Conservation (phyloP, 78 protist species). For the Guillardia theta region DNA sequence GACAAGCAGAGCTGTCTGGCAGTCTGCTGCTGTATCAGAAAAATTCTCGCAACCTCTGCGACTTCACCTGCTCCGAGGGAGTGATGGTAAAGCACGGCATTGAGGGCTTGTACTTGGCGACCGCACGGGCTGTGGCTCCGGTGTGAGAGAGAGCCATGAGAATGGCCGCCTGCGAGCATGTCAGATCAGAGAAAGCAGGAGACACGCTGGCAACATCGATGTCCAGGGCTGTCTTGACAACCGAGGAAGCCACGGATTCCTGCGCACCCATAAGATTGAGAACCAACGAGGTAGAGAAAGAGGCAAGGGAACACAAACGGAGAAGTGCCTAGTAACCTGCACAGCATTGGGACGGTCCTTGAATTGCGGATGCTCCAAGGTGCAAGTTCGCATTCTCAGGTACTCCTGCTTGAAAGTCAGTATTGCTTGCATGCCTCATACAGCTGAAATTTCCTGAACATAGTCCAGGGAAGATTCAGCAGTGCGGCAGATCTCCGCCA, state of each 20-base stretch:
- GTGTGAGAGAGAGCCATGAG: conserved; percentile 51
- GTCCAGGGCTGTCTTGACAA: conserved; percentile 34
- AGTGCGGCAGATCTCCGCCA: conserved; percentile 44
- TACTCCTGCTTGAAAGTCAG: conserved; percentile 42
- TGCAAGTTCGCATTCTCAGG: neutral
- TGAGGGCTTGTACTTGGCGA: conserved; percentile 50
- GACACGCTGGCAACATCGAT: too few relatives aligned
- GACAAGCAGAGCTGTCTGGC: conserved; percentile 32
- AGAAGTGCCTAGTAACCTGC: neutral
- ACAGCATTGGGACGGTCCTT: neutral
- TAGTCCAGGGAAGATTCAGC: conserved; percentile 48
- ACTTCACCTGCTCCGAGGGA: neutral
- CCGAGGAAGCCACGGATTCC: conserved; percentile 23
- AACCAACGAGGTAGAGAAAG: too few relatives aligned
- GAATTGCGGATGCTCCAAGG: neutral
- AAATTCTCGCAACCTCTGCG: too few relatives aligned
- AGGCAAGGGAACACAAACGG: too few relatives aligned
- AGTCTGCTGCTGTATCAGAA: neutral
- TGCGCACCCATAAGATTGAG: too few relatives aligned
- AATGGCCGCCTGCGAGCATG: too few relatives aligned
- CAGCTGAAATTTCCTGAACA: too few relatives aligned
- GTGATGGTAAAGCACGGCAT: conserved; percentile 14
- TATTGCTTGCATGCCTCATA: too few relatives aligned
- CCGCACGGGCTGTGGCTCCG: conserved; percentile 54
- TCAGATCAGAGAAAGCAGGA: too few relatives aligned